These are phyloP conservation scores for Russula abietina DNA, from an alignment of 768 basidiomycete species.

Conservation along the genomic window DNA sequence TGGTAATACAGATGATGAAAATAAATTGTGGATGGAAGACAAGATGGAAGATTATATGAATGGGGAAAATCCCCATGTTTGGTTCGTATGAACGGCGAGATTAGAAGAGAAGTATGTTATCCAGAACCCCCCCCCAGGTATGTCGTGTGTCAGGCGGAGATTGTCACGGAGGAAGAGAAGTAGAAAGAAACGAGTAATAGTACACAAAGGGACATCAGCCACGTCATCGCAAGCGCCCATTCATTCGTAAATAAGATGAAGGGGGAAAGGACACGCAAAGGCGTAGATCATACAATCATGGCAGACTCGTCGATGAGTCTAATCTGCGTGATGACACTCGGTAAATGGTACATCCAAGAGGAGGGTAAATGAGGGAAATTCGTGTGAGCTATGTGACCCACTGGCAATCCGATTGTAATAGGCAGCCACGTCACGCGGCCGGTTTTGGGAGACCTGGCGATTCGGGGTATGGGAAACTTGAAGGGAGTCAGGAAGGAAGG, in stretches of 20 bases:
- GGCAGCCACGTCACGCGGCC: slow-evolving; percentile 8
- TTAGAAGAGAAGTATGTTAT: too few species aligned
- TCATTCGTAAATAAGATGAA: slow-evolving; percentile 14
- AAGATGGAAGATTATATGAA: too few species aligned
- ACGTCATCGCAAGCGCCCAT: slow-evolving; percentile 4
- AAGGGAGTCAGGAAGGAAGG: background rate
- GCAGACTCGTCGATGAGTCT: slow-evolving; percentile 6
- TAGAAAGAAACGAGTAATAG: too few species aligned
- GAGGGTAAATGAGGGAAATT: too few species aligned
- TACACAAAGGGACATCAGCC: background rate
- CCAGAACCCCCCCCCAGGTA: too few species aligned
- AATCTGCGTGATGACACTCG: slow-evolving; percentile 1
- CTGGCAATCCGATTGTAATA: background rate
- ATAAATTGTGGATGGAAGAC: too few species aligned
- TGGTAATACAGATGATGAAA: too few species aligned
- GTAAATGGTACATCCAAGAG: slow-evolving; percentile 11
- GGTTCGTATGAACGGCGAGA: too few species aligned
- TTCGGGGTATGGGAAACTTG: background rate
- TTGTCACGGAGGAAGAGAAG: too few species aligned
- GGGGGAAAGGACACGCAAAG: background rate
- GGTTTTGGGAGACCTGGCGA: background rate
- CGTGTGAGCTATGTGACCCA: background rate
- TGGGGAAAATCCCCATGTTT: too few species aligned
- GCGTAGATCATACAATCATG: slow-evolving; percentile 20
- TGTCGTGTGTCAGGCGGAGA: too few species aligned